Percentiles rank a stretch among this genome's conserved stretches.
These are phyloP conservation scores for Aspergillus tamarii DNA, from an alignment of 2,329 filamentous ascomycete species.

Conservation along the genomic window DNA sequence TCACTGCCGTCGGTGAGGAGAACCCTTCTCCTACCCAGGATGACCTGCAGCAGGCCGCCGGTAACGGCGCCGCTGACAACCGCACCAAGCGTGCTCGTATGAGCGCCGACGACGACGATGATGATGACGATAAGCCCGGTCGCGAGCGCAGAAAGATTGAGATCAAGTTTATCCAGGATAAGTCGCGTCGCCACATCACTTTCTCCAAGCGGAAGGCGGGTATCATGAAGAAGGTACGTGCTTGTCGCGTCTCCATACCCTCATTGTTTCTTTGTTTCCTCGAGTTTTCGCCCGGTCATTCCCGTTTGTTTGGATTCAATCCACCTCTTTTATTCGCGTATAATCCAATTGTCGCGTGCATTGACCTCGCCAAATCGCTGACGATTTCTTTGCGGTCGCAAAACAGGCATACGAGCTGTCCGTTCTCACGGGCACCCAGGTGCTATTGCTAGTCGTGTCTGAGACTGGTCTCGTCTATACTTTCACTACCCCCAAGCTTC, in stretches of 20 bases:
- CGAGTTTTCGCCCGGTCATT: not conserved
- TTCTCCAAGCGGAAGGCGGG: conserved; percentile 99
- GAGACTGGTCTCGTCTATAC: conserved; percentile 98
- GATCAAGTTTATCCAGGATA: conserved; percentile 99
- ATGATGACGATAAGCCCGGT: conserved; percentile 95
- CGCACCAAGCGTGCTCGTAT: conserved; percentile 89
- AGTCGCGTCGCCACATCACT: conserved; percentile 98
- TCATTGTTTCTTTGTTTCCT: conserved; percentile 9
- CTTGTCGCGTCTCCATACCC: conserved; percentile 23
- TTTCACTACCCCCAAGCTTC: conserved; percentile 97
- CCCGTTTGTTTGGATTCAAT: not conserved
- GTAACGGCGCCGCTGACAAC: conserved; percentile 73
- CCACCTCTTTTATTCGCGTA: not conserved
- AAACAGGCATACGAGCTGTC: conserved; percentile 91
- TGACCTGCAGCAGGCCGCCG: conserved; percentile 60
- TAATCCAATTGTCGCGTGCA: conserved; percentile 8
- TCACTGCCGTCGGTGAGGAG: conserved; percentile 76
- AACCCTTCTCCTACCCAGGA: conserved; percentile 76
- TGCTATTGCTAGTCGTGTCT: conserved; percentile 92
- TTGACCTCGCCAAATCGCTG: conserved; percentile 13
- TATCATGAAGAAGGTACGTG: conserved; percentile 98
- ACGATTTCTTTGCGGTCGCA: conserved; percentile 22
- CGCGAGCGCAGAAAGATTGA: conserved; percentile 99
- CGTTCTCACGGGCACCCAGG: conserved; percentile 96
- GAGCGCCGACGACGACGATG: conserved; percentile 87